Evolutionary conservation across 257 asterid species (phyloP).

Genomic region (Fraxinus cuspidata): DNA sequence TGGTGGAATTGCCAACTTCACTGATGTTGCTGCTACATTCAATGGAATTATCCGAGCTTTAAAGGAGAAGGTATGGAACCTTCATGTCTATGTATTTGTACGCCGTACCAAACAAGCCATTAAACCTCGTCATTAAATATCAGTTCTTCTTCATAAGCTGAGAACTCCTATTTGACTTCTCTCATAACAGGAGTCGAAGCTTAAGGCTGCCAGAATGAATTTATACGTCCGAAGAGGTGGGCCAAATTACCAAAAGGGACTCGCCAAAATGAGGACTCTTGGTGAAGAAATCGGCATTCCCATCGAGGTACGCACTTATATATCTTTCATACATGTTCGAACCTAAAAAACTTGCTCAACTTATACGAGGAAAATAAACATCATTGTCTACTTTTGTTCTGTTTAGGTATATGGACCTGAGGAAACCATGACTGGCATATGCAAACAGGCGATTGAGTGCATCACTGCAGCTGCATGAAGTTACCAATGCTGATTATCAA

Average conservation of each 20-base stretch:
- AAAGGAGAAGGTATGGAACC: slow-evolving; percentile 68
- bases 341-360: background rate
- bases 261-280: slow-evolving; percentile 82
- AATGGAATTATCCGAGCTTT: slow-evolving; percentile 91
- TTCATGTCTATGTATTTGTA: background rate
- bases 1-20: slow-evolving; percentile 96
- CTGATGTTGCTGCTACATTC: slow-evolving; percentile 93
- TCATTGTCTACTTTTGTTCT: background rate
- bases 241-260: slow-evolving; percentile 93
- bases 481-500: slow-evolving; percentile 19
- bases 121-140: background rate
- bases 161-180: background rate
- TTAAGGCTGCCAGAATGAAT: slow-evolving; percentile 84
- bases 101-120: background rate
- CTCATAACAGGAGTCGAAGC: slow-evolving; percentile 71
- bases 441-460: slow-evolving; percentile 96
- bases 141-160: background rate
- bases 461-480: slow-evolving; percentile 84
- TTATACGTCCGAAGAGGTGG: slow-evolving; percentile 91
- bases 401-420: slow-evolving; percentile 89
- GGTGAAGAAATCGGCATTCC: slow-evolving; percentile 94
- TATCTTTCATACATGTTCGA: background rate
- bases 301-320: slow-evolving; percentile 58
- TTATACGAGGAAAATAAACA: background rate
- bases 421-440: slow-evolving; percentile 95